Base-by-base conservation (phyloP, 495 filamentous ascomycete species). In the Aspergillus funiculosus region DNA sequence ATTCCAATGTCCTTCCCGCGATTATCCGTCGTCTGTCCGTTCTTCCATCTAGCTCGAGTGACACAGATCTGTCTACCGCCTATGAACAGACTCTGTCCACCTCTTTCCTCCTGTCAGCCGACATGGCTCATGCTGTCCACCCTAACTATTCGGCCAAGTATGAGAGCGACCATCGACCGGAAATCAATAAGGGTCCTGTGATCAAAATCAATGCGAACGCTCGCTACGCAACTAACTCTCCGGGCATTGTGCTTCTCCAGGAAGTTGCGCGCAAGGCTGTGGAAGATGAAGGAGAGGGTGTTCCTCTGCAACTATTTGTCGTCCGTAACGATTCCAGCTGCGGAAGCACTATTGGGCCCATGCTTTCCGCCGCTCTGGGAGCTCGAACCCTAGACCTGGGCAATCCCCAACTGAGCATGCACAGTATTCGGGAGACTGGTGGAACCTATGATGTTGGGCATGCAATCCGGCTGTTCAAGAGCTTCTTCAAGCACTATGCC, bases 201-300 rank as follows among this genome's bases (percentile, higher is more conserved):
- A 87, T 99, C 70, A 99, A 99, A 72, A 74, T 99, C 70, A 99
- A 99, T 64, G 92, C 94, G 38, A 97, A 96, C 60, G 86, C 89
- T 39, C 82, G 90, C 38, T 99, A 99, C 64, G 87, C 89, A 28
- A 96, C 92, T 43, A 96, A 95, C 69, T 85, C 88, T 3, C 92
- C 94, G 10, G 92, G 94, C 13, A 95, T 96, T 50, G 91, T 94
- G 7, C 72, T 97, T 19, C 65, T 96, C 25, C 85, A 95, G 64
- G 91, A 97, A 70, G 78, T 81, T 25, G 92, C 92, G 6, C 79
- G 78, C 39, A 74, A 82, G 45, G 77, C 79, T 6, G 59, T 62
- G 8, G 58, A 73, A 28, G 53, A 73, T 65, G 69, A 57, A 30
- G 54, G 64, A 26, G 58, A 64, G 39, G 75, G 76, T 26, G 87